Evolutionary conservation across 768 basidiomycete genomes (phyloP), one percentile per base, ranked within the genome.

Genomic region (Hortiboletus campestris): DNA sequence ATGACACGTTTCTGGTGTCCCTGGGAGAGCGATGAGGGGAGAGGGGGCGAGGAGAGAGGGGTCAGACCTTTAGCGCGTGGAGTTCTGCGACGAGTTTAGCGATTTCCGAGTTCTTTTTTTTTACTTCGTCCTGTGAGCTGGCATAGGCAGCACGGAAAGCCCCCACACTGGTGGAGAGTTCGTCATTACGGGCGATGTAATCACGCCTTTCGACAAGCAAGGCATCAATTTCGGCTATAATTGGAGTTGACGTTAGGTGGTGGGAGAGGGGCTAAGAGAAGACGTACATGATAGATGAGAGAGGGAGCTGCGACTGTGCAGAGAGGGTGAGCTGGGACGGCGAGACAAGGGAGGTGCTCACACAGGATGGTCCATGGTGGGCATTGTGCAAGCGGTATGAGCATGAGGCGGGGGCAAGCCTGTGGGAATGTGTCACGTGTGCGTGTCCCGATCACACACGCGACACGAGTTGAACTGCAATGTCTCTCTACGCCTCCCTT

Each of bases 401-500:
- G 34, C 34, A 14, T 34, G 34, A 1, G 13, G 52, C 46, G n/a
- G 17, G 20, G 19, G 36, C 2, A 9, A 11, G 49, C 25, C 38
- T 22, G 70, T 71, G 71, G 42, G 72, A 75, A 67, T 39, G 20
- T 6, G 7, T 64, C 72, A 73, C 72, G 68, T 74, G 70, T 34
- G 39, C 72, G 70, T 63, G 69, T 67, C 55, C 29, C 70, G 69
- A 66, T 63, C 60, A 52, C 4, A 55, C 19, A 9, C 16, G 16
- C 0, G 7, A 17, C 8, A 7, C n/a, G 13, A 6, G 36, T 38
- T 38, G 17, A 6, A 14, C 6, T 8, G 13, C 17, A 17, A 38
- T 56, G 55, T 63, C 57, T 12, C 57, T 65, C 43, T 62, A 58
- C 53, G 43, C 51, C 32, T 71, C 81, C 16, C 79, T 91, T 22